Evolutionary conservation across 352 stramenopile genomes (phyloP).

Genomic region (Globisporangium splendens): DNA sequence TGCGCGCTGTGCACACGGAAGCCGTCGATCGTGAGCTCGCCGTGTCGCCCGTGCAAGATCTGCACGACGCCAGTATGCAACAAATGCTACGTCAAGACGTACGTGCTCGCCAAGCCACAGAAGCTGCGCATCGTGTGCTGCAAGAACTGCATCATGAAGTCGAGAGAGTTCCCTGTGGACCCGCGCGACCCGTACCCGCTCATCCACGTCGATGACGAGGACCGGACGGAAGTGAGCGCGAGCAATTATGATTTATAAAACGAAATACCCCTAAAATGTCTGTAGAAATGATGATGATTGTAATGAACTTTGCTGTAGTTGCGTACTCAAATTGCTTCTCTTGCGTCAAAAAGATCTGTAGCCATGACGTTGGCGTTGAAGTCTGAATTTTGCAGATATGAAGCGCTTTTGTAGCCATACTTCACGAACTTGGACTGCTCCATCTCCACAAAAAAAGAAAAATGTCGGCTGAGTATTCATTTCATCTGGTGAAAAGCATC

Average conservation of each 20-base stretch:
- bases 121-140: slow-evolving; percentile 40
- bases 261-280: neutral
- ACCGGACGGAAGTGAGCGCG: slow-evolving; percentile 15
- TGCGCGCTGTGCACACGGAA: slow-evolving; percentile 16
- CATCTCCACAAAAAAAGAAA: no score
- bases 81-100: slow-evolving; percentile 49
- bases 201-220: slow-evolving; percentile 16
- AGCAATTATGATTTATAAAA: neutral
- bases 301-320: no score
- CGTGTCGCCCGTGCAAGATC: slow-evolving; percentile 32
- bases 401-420: no score
- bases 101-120: slow-evolving; percentile 29
- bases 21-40: slow-evolving; percentile 22
- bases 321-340: no score
- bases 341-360: no score
- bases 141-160: slow-evolving; percentile 41
- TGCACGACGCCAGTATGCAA: slow-evolving; percentile 35
- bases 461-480: no score
- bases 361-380: no score
- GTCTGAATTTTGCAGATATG: no score
- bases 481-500: no score
- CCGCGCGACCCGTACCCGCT: slow-evolving; percentile 41
- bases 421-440: no score
- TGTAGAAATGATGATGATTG: no score
- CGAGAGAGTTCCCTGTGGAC: slow-evolving; percentile 36